Evolutionary conservation across 2,329 filamentous ascomycete species (phyloP), one percentile per base, ranked within the genome.

Genomic region (Diplocarpon rosae): DNA sequence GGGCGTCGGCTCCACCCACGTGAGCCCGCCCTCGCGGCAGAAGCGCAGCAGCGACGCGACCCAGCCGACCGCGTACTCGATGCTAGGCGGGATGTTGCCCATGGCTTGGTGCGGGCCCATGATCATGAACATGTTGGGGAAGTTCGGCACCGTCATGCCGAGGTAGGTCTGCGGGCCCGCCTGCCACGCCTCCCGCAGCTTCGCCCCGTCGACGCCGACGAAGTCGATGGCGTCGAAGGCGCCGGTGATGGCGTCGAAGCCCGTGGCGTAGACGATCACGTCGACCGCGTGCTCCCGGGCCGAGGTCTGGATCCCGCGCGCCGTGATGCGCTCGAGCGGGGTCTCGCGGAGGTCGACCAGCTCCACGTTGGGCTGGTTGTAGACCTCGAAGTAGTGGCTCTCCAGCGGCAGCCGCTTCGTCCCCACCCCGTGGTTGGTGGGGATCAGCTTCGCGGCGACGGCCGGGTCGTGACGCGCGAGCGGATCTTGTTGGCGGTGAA

Each of bases 51-150:
- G 58, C 13, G 64, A 61, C 0, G 62, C 55, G 2, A 65, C 59
- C 59, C 63, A 65, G 13, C 60, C 56, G 0, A 68, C 67, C 1
- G 66, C 65, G 41, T 67, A 65, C 44, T 69, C 66, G 17, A 69
- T 67, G 15, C 52, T 63, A 16, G 64, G 58, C 2, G 66, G 63
- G 8, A 65, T 63, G 31, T 69, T 69, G 7, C 66, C 66, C 47
- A 68, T 68, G 52, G 63, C 63, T 43, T 69, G 66, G 37, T 69
- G 65, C 0, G 66, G 66, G 0, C 66, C 66, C 56, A 67, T 62
- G 8, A 67, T 58, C 64, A 68, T 66, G 48, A 60, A 58, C 49
- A 57, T 56, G 47, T 59, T 40, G 32, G 51, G 34, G 52, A 56
- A 32, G 45, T 49, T 43, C 42, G 53, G 44, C 27, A 48, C 51